Evolutionary conservation across 768 basidiomycete species (phyloP).

Genomic region (Saitozyma podzolica): DNA sequence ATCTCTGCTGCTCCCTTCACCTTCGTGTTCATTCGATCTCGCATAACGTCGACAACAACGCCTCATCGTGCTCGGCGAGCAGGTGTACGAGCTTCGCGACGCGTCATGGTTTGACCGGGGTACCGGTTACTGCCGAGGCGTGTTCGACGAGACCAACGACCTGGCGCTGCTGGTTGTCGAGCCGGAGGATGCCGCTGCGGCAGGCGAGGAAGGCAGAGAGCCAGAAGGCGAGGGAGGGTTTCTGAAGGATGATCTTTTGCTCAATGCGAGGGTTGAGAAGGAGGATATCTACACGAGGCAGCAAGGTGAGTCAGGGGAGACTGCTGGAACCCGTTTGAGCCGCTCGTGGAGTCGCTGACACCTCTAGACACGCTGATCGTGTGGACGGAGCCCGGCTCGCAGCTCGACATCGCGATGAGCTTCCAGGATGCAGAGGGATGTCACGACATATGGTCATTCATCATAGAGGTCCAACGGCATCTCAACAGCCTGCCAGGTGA

Average conservation of each 20-base stretch:
- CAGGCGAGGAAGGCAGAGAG: conserved; percentile 7
- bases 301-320: conserved; percentile 53
- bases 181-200: conserved; percentile 39
- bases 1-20: not conserved
- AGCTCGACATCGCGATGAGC: conserved; percentile 91
- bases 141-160: conserved; percentile 57
- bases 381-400: conserved; percentile 89
- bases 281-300: conserved; percentile 50
- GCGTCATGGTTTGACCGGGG: conserved; percentile 93
- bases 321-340: conserved; percentile 23
- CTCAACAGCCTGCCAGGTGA: conserved; percentile 33
- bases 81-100: conserved; percentile 94
- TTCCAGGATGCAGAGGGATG: conserved; percentile 97
- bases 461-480: conserved; percentile 84
- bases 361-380: conserved; percentile 88
- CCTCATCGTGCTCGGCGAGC: not conserved
- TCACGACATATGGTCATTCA: conserved; percentile 95
- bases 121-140: conserved; percentile 92
- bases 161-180: conserved; percentile 52
- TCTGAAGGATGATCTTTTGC: conserved; percentile 58
- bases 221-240: conserved; percentile 43
- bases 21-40: too few species aligned
- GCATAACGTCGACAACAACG: not conserved
- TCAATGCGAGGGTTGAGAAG: conserved; percentile 58
- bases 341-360: conserved; percentile 21